Base-by-base conservation (phyloP, 2,329 filamentous ascomycete genomes). In the Ascochyta fabae region DNA sequence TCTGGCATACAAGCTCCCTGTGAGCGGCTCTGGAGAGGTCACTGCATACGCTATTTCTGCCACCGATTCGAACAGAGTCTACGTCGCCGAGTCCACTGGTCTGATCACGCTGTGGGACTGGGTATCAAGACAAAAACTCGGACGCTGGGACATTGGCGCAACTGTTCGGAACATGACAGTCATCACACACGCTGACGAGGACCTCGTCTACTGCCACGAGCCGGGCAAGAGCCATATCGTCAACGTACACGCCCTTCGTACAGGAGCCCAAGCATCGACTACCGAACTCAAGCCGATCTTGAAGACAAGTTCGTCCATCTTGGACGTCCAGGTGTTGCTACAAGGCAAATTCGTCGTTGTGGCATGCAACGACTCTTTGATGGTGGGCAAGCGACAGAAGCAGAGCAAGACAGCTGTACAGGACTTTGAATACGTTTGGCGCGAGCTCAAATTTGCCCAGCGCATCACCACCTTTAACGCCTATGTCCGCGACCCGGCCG, bases 1-100 rank as follows among this genome's bases (percentile, higher is more conserved):
- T 45, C 84, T 96, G 22, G 81, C 91, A 41, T 87, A 91, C 63
- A 86, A 87, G 52, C 88, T 97, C 44, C 74, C 77, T n/a, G 62
- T 79, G 64, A 70, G 64, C 19, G 62, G 75, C 66, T 74, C 79
- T 22, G 74, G 64, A 13, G 42, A 70, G 10, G 77, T 88, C 22
- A 75, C 80, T 22, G 79, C 80, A 23, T 86, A 81, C 66, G 78
- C 79, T 19, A 62, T 86, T 29, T 87, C 81, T 50, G 76, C 78
- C 27, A 67, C 70, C 45, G 78, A 86, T 72, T 64, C 80, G 58
- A 74, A 84, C 66, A 71, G 81, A 42, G 67, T 87, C 6, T 84
- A 84, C 60, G 77, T 86, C 38, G 80, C 82, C 36, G 83, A 80
- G 23, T 78, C 76, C 15, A 74, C 72, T 44, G 84, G 83, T 2